phyloP scores from a whole-genome alignment of 768 basidiomycete species.

The Boletus tomentosulus region DNA sequence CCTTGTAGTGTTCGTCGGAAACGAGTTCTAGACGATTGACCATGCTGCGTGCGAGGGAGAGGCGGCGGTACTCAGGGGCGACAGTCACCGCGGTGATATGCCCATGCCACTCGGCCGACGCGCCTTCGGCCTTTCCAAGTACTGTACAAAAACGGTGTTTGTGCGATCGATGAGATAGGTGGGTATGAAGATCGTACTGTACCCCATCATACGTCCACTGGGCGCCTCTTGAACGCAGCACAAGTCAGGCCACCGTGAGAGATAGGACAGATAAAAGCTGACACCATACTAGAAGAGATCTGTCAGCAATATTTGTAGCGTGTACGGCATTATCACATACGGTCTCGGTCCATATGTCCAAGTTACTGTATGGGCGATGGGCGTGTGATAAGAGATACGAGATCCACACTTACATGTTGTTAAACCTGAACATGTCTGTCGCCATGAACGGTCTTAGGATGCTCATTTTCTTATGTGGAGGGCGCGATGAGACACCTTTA shows the following conservation, averaged over 20 bases:
- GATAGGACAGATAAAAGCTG: conserved; percentile 84
- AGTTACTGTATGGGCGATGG: conserved; percentile 53
- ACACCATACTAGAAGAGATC: conserved; percentile 64
- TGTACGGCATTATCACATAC: conserved; percentile 41
- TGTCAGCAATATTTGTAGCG: conserved; percentile 2
- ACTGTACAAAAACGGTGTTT: conserved; percentile 44
- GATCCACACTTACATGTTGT: conserved; percentile 64
- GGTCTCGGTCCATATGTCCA: conserved; percentile 97
- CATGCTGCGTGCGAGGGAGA: conserved; percentile 83
- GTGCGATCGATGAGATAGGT: conserved; percentile 6
- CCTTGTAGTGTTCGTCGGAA: conserved; percentile 75
- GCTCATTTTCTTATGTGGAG: conserved; percentile 56
- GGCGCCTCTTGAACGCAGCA: conserved; percentile 82
- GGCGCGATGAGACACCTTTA: conserved; percentile 2
- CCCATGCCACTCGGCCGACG: conserved; percentile 75
- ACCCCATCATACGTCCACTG: conserved; percentile 84
- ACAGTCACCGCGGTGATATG: conserved; percentile 96
- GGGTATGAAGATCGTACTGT: conserved; percentile 53
- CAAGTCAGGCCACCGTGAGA: conserved; percentile 88
- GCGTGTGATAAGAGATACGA: not conserved
- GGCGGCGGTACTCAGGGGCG: conserved; percentile 86
- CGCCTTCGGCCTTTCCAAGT: conserved; percentile 89
- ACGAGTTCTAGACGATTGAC: conserved; percentile 83
- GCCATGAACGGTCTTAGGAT: conserved; percentile 82
- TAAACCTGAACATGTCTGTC: conserved; percentile 88